Percentiles rank a stretch among this genome's conserved stretches.
phyloP scores from a whole-genome alignment of 768 basidiomycete genomes.

The Phlebiopsis flavidoalba region DNA sequence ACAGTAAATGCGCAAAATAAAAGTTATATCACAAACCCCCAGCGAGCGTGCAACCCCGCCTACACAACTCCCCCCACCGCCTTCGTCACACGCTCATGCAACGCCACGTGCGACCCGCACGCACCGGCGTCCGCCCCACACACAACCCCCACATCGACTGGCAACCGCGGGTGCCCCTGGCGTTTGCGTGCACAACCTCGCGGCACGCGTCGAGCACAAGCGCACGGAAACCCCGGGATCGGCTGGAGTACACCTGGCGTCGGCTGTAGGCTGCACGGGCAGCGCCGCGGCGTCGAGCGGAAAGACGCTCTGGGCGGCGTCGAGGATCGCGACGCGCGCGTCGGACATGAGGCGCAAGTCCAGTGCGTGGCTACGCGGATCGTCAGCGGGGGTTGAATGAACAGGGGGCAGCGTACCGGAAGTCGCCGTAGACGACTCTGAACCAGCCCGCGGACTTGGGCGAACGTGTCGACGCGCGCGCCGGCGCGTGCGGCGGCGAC shows the following conservation, averaged over 20 bases:
- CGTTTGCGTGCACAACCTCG: slow-evolving; percentile 28
- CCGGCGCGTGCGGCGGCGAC: slow-evolving; percentile 24
- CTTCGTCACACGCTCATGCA: slow-evolving; percentile 41
- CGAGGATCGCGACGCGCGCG: slow-evolving; percentile 65
- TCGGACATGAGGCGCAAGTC: slow-evolving; percentile 73
- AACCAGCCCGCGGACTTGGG: slow-evolving; percentile 84
- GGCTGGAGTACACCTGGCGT: slow-evolving; percentile 36
- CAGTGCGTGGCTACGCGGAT: slow-evolving; percentile 55
- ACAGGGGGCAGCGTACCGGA: slow-evolving; percentile 36
- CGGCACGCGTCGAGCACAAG: slow-evolving; percentile 48
- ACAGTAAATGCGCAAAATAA: no score
- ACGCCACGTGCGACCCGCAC: slow-evolving; percentile 39
- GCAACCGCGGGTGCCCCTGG: slow-evolving; percentile 41
- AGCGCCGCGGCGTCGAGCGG: slow-evolving; percentile 4
- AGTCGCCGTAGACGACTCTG: slow-evolving; percentile 64
- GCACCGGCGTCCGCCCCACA: slow-evolving; percentile 48
- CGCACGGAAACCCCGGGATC: slow-evolving; percentile 53
- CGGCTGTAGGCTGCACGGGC: background rate
- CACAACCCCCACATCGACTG: slow-evolving; percentile 58
- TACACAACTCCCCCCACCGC: background rate
- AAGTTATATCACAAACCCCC: no score
- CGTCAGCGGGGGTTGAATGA: slow-evolving; percentile 6
- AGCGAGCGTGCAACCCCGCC: background rate
- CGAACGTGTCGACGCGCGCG: slow-evolving; percentile 55
- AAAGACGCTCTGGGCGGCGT: slow-evolving; percentile 63